Conservation (phyloP, 768 basidiomycete species). For the Macrocybe gigantea region DNA sequence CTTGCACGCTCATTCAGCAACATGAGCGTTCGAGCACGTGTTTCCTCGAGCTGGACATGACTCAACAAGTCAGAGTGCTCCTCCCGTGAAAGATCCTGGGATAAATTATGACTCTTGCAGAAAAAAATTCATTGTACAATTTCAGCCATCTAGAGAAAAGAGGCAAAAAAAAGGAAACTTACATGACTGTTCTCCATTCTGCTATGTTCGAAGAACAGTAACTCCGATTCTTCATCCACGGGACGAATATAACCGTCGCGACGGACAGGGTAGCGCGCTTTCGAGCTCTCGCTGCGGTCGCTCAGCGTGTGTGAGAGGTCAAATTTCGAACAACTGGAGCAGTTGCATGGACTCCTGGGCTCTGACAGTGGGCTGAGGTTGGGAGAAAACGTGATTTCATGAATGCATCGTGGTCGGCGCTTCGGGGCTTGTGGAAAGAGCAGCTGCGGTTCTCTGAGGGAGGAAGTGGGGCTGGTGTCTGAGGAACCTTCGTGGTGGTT, state of each 20-base stretch:
- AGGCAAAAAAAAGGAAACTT: not conserved
- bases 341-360: not conserved
- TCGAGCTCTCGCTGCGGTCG: not conserved
- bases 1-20: constrained; percentile 54
- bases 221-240: constrained; percentile 47
- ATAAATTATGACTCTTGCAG: not conserved
- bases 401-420: constrained; percentile 39
- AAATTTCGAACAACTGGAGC: not conserved
- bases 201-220: constrained; percentile 41
- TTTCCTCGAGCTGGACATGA: constrained; percentile 11
- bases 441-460: constrained; percentile 8
- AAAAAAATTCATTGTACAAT: not conserved
- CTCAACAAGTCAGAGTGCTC: not conserved
- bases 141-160: not conserved
- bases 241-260: constrained; percentile 48
- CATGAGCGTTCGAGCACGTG: constrained; percentile 36
- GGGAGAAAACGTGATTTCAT: constrained; percentile 33
- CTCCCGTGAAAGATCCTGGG: not conserved
- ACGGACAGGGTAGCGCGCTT: constrained; percentile 29
- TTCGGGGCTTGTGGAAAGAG: constrained; percentile 2
- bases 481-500: constrained; percentile 14
- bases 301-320: not conserved
- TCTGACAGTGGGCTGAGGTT: not conserved
- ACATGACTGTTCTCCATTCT: constrained; percentile 9
- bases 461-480: constrained; percentile 14